Evolutionary conservation across 139 green algal genomes (phyloP).

Genomic region (Microglena sp.): DNA sequence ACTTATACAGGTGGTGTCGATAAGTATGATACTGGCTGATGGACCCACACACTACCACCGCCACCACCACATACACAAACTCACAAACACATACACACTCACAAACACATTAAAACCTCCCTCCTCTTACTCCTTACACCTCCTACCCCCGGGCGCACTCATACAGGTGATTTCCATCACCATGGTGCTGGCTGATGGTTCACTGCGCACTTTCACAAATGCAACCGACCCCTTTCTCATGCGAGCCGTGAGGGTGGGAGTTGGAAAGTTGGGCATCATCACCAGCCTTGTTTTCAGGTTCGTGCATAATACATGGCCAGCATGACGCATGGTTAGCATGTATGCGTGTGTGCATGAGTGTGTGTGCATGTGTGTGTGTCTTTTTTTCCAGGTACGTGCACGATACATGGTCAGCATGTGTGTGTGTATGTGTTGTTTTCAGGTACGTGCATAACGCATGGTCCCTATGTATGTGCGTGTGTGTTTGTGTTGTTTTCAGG

Average conservation of each 20-base stretch:
- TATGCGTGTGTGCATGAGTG: no score
- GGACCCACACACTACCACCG: not conserved
- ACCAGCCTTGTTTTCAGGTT: slow-evolving; percentile 19
- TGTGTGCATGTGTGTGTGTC: no score
- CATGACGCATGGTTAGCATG: no score
- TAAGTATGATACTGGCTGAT: no score
- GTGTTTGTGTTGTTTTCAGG: no score
- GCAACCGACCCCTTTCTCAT: slow-evolving; percentile 48
- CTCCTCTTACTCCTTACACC: not conserved
- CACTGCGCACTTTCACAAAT: slow-evolving; percentile 36
- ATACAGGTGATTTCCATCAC: slow-evolving; percentile 37
- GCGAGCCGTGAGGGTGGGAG: slow-evolving; percentile 49
- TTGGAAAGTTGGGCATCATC: slow-evolving; percentile 57
- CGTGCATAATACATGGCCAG: not conserved
- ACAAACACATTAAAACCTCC: not conserved
- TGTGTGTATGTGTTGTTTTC: no score
- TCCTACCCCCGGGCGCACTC: not conserved
- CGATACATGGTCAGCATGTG: no score
- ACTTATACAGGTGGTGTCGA: no score
- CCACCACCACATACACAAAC: not conserved
- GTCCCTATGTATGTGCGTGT: no score
- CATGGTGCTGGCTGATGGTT: slow-evolving; percentile 70
- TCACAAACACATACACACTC: not conserved
- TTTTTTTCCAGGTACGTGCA: no score
- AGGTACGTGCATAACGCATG: no score